Evolutionary conservation across 116 monocot genomes (phyloP), one percentile per base, ranked within the genome.

Genomic region (Posidonia oceanica): DNA sequence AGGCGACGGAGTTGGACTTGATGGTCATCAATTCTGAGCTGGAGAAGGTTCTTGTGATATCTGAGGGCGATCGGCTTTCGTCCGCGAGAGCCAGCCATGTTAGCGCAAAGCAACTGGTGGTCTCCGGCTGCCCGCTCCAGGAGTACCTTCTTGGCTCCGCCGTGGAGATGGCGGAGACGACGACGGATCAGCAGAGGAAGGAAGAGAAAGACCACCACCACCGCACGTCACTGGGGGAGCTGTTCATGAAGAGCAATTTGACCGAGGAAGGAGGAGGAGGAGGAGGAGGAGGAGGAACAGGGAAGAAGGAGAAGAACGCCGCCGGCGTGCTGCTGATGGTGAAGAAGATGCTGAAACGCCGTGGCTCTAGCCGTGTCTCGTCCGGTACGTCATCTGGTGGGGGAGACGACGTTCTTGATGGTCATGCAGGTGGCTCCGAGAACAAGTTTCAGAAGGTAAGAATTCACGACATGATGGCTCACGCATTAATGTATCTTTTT

Each of bases 401-500:
- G 36, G 54, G n/a, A 1, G 53, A 21, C 3, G 18, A 69, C 17
- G 56, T 7, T 16, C 56, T 17, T 56, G 39, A 57, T 39, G 56
- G 56, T 10, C 38, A 55, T 39, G 53, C 7, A 52, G 7, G 36
- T 13, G 63, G 40, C 17, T 52, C 61, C 23, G 51, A 61, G 13
- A 75, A 54, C 52, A 75, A 69, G 62, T 68, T 75, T 38, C 68
- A 69, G 48, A 75, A 75, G 75, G 75, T 75, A 60, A 52, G 20
- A 16, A 10, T 42, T 8, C 0, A 42, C 4, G 8, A 42, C 42
- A 42, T 42, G 8, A 42, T 42, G 8, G 42, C 42, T 42, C 3
- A 5, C 42, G 42, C 42, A 29, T 29, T 29, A 29, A 29, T 29
- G 0, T 29, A 29, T 29, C 29, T 29, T 29, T 29, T 29, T 29